Base-by-base conservation (phyloP, 1,139 yeast species). In the Nakaseomyces nivariensis region DNA sequence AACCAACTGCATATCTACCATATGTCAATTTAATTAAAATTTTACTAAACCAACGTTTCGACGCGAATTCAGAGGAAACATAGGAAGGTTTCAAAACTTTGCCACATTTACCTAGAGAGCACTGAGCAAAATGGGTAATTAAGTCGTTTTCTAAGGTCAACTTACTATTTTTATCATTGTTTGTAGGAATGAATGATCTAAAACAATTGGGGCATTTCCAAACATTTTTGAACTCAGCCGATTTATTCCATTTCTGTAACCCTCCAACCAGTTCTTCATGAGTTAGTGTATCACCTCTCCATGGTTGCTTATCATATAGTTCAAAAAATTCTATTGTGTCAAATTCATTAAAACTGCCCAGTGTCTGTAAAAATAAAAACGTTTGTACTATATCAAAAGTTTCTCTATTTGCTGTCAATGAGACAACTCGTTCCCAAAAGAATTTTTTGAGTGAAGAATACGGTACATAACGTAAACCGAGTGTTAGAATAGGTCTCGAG, bases 1-100 rank as follows among this genome's bases (percentile, higher is more conserved):
- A 84, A 1, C 98, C 98, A 32, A 90, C 69, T 46, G 82, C 80
- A 64, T 89, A 85, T 58, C 85, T 84, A 0, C 98, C 98, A 63
- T 88, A 89, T 0, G 95, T 86, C 45, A 92, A 71, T 62, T 88
- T 90, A 50, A 89, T 85, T 52, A 89, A 72, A 3, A 85, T 77
- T 60, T 85, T 88, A 5, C 90, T 77, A 58, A 85, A 87, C 97
- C 97, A 89, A 55, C 92, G 78, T 58, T 86, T 82, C 3, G 92
- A 78, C 0, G 97, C 97, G 56, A 84, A 79, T 51, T 80, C 83
- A 0, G 94, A 79, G 0, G 96, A 80, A 1, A 87, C 92, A 62
- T 81, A 90, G 1, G 84, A 74, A 4, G 87, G 79, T 52, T 81
- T 79, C 40, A 86, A 67, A 17, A 85, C 64, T 56, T 82, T 79